Conservation (phyloP, 108 stramenopile species). For the Conticribra guillardii region DNA sequence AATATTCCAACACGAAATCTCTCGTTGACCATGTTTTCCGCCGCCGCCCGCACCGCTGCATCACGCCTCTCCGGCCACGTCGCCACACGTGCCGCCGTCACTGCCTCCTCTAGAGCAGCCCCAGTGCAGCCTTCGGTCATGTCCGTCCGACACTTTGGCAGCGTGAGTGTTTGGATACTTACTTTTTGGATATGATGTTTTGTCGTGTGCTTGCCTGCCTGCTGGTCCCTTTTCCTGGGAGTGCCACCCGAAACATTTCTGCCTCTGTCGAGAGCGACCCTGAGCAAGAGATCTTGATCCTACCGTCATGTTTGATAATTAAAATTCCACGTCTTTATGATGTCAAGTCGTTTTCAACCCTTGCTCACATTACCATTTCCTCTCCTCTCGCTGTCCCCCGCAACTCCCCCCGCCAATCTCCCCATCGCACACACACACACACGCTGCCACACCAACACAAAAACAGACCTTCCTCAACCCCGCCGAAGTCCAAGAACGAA, state of each 20-base stretch:
- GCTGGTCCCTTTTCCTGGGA: too few relatives aligned
- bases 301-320: too few relatives aligned
- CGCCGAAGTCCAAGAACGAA: slow-evolving; percentile 91
- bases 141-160: slow-evolving; percentile 58
- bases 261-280: too few relatives aligned
- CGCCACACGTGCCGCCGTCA: slow-evolving; percentile 60
- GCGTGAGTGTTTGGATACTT: slow-evolving; percentile 20
- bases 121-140: slow-evolving; percentile 33
- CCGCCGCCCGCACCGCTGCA: slow-evolving; percentile 69
- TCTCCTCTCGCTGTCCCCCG: not conserved
- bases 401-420: not conserved
- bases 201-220: too few relatives aligned
- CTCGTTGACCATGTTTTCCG: slow-evolving; percentile 62
- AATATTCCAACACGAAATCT: too few relatives aligned
- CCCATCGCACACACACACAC: not conserved
- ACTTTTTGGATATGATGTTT: slow-evolving; percentile 1
- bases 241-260: too few relatives aligned
- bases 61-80: slow-evolving; percentile 73
- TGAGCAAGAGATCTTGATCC: too few relatives aligned
- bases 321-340: too few relatives aligned
- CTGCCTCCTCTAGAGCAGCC: slow-evolving; percentile 41
- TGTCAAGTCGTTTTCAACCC: too few relatives aligned
- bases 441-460: not conserved
- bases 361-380: too few relatives aligned
- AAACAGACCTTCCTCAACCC: slow-evolving; percentile 90